Conservation (phyloP, 139 green algal species). For the Coccomyxa sp. region DNA sequence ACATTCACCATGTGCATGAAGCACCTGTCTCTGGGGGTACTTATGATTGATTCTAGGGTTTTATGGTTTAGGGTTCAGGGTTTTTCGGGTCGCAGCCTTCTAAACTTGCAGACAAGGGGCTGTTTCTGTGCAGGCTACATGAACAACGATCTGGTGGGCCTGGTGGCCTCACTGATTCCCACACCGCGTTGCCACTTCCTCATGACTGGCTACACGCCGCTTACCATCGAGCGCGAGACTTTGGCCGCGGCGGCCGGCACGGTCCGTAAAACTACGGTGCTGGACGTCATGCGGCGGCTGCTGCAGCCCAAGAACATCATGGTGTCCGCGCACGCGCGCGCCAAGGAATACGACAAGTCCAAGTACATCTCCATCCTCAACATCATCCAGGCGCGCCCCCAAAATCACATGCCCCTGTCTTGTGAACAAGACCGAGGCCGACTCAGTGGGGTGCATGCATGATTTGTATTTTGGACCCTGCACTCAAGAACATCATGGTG, state of each 20-base stretch:
- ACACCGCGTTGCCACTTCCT: conserved; percentile 98
- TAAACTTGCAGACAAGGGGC: too few species aligned
- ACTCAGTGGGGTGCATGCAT: too few species aligned
- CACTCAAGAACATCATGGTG: conserved; percentile 99
- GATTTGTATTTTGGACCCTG: too few species aligned
- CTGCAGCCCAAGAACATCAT: conserved; percentile 99
- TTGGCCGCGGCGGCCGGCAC: not conserved
- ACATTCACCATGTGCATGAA: too few species aligned
- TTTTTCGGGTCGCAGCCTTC: too few species aligned
- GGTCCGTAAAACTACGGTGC: conserved; percentile 50
- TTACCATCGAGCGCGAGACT: conserved; percentile 67
- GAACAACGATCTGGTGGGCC: conserved; percentile 98
- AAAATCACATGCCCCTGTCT: too few species aligned
- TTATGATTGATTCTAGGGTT: too few species aligned
- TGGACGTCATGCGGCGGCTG: conserved; percentile 96
- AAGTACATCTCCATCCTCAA: conserved; percentile 99
- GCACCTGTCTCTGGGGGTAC: too few species aligned
- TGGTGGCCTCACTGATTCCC: conserved; percentile 93
- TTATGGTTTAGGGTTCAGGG: too few species aligned
- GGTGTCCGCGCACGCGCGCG: conserved; percentile 69
- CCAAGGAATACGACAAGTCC: conserved; percentile 69
- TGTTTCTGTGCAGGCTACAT: conserved; percentile 94
- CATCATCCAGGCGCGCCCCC: conserved; percentile 77
- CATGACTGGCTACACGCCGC: conserved; percentile 89
- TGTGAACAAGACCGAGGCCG: too few species aligned